These are phyloP conservation scores for Colletotrichum destructivum DNA, from an alignment of 2,329 filamentous ascomycete species.

Conservation along the genomic window DNA sequence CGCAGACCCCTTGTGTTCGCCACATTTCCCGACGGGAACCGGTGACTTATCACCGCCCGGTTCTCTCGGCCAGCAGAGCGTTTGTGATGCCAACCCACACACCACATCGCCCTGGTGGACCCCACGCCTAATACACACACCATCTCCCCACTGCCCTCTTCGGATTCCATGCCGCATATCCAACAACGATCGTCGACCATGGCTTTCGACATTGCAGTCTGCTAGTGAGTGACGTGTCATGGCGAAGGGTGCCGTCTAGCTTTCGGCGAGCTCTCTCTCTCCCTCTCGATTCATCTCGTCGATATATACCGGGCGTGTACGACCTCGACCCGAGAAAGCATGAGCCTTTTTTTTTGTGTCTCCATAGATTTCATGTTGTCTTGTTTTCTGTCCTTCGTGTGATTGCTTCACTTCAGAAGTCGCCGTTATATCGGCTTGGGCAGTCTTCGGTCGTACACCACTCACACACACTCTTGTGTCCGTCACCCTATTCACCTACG, in stretches of 20 bases:
- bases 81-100: slow-evolving; percentile 33
- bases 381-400: background rate
- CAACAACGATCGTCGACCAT: background rate
- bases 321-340: slow-evolving; percentile 9
- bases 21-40: slow-evolving; percentile 1
- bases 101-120: background rate
- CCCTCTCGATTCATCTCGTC: background rate
- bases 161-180: background rate
- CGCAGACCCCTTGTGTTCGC: background rate
- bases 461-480: background rate
- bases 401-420: background rate
- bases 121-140: background rate
- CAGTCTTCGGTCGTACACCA: slow-evolving; percentile 12
- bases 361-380: slow-evolving; percentile 6
- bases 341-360: slow-evolving; percentile 18
- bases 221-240: slow-evolving; percentile 15
- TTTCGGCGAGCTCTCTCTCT: background rate
- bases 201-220: slow-evolving; percentile 9
- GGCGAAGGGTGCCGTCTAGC: background rate
- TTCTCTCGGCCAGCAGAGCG: slow-evolving; percentile 2
- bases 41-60: background rate
- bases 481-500: background rate
- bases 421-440: background rate
- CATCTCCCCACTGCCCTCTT: background rate
- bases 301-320: slow-evolving; percentile 31